These are phyloP conservation scores for Anthostomella pinea DNA, from an alignment of 2,329 filamentous ascomycete species.

Conservation along the genomic window DNA sequence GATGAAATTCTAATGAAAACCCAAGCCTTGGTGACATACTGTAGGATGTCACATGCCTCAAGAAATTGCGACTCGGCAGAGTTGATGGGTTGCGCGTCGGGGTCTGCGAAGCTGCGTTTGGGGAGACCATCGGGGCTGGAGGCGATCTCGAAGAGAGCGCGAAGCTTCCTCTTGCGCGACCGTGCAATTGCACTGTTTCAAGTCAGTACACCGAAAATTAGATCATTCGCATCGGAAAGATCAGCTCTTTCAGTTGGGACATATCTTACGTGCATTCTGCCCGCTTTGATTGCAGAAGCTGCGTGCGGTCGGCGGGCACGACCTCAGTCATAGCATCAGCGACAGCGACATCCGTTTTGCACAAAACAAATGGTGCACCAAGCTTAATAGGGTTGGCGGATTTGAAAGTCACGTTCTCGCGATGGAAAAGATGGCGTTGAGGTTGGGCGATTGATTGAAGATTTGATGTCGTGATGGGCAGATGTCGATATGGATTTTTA, in stretches of 20 bases:
- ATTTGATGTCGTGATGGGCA: slow-evolving; percentile 15
- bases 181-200: slow-evolving; percentile 64
- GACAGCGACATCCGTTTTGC: slow-evolving; percentile 67
- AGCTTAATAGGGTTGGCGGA: slow-evolving; percentile 33
- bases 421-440: slow-evolving; percentile 39
- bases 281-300: slow-evolving; percentile 64
- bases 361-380: slow-evolving; percentile 54
- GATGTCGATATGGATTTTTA: slow-evolving; percentile 23
- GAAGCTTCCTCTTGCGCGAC: slow-evolving; percentile 88
- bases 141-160: slow-evolving; percentile 79
- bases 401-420: slow-evolving; percentile 29
- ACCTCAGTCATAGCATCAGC: slow-evolving; percentile 71
- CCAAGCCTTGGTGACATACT: slow-evolving; percentile 47
- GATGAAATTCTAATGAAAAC: slow-evolving; percentile 2
- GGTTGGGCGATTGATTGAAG: slow-evolving; percentile 32
- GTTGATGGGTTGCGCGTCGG: slow-evolving; percentile 53
- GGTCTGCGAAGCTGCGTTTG: slow-evolving; percentile 54
- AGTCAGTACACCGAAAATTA: slow-evolving; percentile 44
- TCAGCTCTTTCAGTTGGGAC: slow-evolving; percentile 43
- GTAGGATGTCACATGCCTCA: slow-evolving; percentile 54
- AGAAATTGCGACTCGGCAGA: slow-evolving; percentile 55
- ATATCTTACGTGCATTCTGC: slow-evolving; percentile 58
- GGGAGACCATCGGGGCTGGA: slow-evolving; percentile 64
- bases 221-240: slow-evolving; percentile 49
- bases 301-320: slow-evolving; percentile 62